phyloP scores from a whole-genome alignment of 148 eudicot species.

The Cornus florida region DNA sequence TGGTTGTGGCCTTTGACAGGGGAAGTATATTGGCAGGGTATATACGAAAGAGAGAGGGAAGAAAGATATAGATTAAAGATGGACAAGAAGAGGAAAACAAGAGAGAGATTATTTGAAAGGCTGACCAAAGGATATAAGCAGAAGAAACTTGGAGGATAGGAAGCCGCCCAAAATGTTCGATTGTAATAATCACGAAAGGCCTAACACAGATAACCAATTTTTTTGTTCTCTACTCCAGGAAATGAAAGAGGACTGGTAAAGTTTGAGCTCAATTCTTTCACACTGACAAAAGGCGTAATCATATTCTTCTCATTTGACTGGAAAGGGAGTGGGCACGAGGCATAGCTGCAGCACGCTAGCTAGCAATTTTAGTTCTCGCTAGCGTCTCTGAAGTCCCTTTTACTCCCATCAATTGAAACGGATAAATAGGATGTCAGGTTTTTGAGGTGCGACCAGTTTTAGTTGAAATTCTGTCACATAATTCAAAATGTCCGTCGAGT shows the following conservation, averaged over 20 bases:
- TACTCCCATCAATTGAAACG: neutral
- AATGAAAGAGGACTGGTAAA: neutral
- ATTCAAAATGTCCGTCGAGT: neutral
- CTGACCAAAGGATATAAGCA: slow-evolving; percentile 77
- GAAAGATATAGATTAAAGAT: slow-evolving; percentile 80
- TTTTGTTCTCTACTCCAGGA: neutral
- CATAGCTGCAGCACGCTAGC: neutral
- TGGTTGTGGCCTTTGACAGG: slow-evolving; percentile 99
- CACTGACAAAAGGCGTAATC: neutral
- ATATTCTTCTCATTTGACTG: neutral
- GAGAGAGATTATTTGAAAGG: slow-evolving; percentile 76
- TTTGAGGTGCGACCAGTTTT: neutral
- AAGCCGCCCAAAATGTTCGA: neutral
- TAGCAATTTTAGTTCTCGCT: neutral
- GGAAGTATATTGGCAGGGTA: slow-evolving; percentile 93
- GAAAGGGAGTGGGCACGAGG: neutral
- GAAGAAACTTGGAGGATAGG: slow-evolving; percentile 70
- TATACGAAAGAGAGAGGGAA: slow-evolving; percentile 92
- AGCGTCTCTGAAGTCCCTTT: neutral
- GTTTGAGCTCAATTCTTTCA: neutral
- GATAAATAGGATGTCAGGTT: neutral
- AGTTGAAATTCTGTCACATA: neutral
- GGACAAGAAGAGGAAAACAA: slow-evolving; percentile 92
- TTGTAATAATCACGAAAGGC: neutral
- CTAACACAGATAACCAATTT: neutral